Conservation (phyloP, 805 yeast genomes). For the Saccharomycopsis fodiens region DNA sequence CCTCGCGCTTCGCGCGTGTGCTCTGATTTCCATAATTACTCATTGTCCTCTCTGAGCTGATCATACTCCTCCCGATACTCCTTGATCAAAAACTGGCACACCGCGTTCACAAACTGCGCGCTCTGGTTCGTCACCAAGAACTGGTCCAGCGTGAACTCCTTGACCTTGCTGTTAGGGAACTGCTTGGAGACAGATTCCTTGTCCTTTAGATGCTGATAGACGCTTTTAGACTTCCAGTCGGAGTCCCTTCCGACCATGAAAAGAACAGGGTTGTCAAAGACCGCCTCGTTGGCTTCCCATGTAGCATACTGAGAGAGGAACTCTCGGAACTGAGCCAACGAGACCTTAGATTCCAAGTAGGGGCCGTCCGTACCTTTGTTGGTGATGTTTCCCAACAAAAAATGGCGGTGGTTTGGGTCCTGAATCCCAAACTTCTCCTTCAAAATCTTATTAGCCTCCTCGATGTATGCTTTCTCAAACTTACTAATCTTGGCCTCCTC, state of each 20-base stretch:
- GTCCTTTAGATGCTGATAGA: conserved; percentile 1
- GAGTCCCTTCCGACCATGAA: conserved; percentile 19
- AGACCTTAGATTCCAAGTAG: conserved; percentile 16
- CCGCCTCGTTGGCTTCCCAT: conserved; percentile 9
- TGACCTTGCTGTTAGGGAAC: conserved; percentile 25
- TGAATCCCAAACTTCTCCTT: conserved; percentile 9
- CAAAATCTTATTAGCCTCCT: conserved; percentile 7
- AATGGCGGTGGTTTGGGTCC: conserved; percentile 2
- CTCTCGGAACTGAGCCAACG: conserved; percentile 5
- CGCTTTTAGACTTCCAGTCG: neutral
- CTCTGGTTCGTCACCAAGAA: conserved; percentile 11
- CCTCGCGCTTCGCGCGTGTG: too few species aligned
- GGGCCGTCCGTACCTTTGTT: conserved; percentile 3
- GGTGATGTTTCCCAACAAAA: conserved; percentile 6
- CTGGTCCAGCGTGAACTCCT: conserved; percentile 27
- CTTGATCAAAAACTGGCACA: conserved; percentile 18
- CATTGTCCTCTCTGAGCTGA: too few species aligned
- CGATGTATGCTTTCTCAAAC: conserved; percentile 14
- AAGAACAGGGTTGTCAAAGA: conserved; percentile 10
- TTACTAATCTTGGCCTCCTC: conserved; percentile 10
- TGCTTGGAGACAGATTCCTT: conserved; percentile 19
- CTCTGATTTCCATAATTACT: too few species aligned
- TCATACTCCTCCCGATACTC: conserved; percentile 16
- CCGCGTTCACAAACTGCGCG: conserved; percentile 14
- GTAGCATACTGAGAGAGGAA: neutral